Base-by-base conservation (phyloP, 352 stramenopile genomes). In the Phytophthora chlamydospora region DNA sequence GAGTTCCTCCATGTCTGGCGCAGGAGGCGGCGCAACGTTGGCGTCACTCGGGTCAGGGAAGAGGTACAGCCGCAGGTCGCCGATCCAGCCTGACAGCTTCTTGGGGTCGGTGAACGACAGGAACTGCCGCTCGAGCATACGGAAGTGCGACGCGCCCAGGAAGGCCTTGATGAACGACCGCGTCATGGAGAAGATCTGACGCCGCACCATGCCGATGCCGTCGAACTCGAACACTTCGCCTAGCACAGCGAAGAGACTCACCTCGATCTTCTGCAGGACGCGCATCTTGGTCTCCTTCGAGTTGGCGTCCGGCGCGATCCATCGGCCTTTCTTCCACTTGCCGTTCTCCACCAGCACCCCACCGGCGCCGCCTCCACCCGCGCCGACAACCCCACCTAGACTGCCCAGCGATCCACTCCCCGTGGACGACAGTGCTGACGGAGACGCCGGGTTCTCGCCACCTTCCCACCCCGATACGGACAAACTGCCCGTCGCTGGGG, bases 161-260 rank as follows among this genome's bases (percentile, higher is more conserved):
- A 93, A 91, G 21, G 85, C 83, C 51, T 86, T 88, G 58, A 95
- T 82, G 41, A 93, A 89, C 43, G 80, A 92, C 24, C 85, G 83
- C 31, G 73, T 88, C 77, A 95, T 88, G 8, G 73, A 74, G 56
- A 95, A 92, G n/a, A 95, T 73, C n/a, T 95, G 84, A 12, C 87
- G 78, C 6, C 85, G 81, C 55, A 95, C 67, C 50, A 93, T 62
- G 21, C 82, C 77, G n/a, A 95, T 87, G 34, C 85, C 87, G 56
- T 95, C 85, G 43, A 95, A 90, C 66, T 95, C 87, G 43, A 95
- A 94, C 34, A 93, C 62, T 50, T 95, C 87, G 51, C 88, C 76
- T 19, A 92, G 48, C 12, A 88, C 71, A 10, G 84, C 75, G 43
- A 93, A 92, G 14, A 95, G 56, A 58, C 79, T 88, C 48, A 90